Evolutionary conservation across 106 monocot genomes (phyloP).

Genomic region (Allium fistulosum): DNA sequence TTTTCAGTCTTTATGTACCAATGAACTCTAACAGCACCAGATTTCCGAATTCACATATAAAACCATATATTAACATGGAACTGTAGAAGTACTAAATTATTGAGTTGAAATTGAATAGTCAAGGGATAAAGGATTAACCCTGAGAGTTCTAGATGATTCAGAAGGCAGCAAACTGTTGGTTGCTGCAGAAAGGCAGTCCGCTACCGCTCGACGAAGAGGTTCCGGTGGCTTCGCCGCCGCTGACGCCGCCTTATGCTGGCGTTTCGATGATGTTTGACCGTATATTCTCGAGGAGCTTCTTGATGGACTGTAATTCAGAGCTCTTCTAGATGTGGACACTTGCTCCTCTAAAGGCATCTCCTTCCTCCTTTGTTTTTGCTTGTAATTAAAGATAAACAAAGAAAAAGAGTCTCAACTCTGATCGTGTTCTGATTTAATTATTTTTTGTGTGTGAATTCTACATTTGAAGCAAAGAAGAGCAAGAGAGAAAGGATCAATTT

Average conservation of each 20-base stretch:
- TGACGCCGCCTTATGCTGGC: conserved; percentile 15
- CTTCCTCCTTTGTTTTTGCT: background rate
- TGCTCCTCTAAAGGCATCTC: conserved; percentile 6
- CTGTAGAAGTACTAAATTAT: too few species aligned
- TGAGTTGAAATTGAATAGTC: too few species aligned
- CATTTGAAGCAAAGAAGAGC: conserved; percentile 1
- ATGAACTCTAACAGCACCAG: too few species aligned
- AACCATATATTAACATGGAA: background rate
- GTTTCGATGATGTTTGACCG: conserved; percentile 15
- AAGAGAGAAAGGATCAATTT: too few species aligned
- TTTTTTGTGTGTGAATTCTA: background rate
- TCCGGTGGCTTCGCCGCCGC: conserved; percentile 43
- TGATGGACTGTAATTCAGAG: conserved; percentile 34
- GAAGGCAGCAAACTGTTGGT: conserved; percentile 25
- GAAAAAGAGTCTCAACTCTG: background rate
- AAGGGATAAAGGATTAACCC: conserved; percentile 16
- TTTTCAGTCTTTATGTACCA: too few species aligned
- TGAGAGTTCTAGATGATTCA: conserved; percentile 39
- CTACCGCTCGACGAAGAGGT: conserved; percentile 55
- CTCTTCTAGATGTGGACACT: conserved; percentile 4
- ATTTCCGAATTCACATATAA: background rate
- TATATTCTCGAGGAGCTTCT: conserved; percentile 24
- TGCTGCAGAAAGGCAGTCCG: conserved; percentile 45
- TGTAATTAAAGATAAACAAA: background rate
- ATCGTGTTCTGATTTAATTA: background rate